These are phyloP conservation scores for Scedosporium aurantiacum DNA, from an alignment of 2,329 filamentous ascomycete species.

Conservation along the genomic window DNA sequence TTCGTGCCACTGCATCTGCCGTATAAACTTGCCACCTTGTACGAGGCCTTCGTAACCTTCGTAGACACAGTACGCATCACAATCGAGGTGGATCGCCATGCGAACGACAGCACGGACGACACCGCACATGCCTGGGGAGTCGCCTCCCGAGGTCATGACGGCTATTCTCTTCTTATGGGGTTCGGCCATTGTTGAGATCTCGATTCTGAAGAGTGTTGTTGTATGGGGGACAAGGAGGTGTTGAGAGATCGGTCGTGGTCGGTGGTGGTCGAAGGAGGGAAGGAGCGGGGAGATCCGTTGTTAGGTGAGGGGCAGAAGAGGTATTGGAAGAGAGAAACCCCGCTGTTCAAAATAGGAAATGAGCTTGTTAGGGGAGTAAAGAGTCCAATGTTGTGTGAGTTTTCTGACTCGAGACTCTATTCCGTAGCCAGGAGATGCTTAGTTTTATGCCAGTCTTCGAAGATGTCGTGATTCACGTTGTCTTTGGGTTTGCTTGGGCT, in stretches of 20 bases:
- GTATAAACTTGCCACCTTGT: slow-evolving; percentile 77
- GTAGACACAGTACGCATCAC: slow-evolving; percentile 71
- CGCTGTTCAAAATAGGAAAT: background rate
- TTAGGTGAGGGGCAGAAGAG: background rate
- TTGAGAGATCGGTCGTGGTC: background rate
- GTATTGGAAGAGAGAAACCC: background rate
- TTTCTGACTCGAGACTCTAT: background rate
- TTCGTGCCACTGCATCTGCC: slow-evolving; percentile 81
- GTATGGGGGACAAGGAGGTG: background rate
- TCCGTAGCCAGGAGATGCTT: too few relatives aligned
- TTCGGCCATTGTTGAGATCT: slow-evolving; percentile 24
- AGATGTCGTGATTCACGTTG: too few relatives aligned
- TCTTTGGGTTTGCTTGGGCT: too few relatives aligned
- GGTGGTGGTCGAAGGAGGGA: background rate
- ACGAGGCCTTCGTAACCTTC: slow-evolving; percentile 96
- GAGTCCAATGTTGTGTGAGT: background rate
- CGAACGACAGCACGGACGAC: slow-evolving; percentile 84
- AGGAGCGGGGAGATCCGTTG: background rate
- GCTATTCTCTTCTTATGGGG: slow-evolving; percentile 57
- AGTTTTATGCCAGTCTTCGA: too few relatives aligned
- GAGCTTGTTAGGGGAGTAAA: background rate
- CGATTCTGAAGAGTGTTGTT: background rate
- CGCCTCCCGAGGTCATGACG: slow-evolving; percentile 89
- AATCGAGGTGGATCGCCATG: slow-evolving; percentile 76
- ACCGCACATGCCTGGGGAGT: slow-evolving; percentile 91